Evolutionary conservation across 1,139 yeast species (phyloP), one percentile per base, ranked within the genome.

Genomic region (Spathaspora sp.): DNA sequence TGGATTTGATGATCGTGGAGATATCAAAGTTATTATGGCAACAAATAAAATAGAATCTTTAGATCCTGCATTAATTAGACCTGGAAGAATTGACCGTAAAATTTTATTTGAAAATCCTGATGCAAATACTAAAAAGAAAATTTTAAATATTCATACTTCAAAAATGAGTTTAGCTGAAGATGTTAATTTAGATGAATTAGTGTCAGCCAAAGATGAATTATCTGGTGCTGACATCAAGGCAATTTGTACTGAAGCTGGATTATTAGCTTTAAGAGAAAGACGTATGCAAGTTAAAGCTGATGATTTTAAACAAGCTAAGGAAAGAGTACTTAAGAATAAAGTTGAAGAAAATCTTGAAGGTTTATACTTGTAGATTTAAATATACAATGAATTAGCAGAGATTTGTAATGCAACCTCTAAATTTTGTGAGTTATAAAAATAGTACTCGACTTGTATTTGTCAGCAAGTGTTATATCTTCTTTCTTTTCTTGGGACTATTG

Each of bases 151-250:
- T 57, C 99, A 95, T 68, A 91, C 99, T 6, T 84, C 90, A 46
- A 93, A 90, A 70, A 95, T 95, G 99, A 89, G 84, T 58, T 76
- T 95, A 56, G 82, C 91, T 17, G 82, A 78, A 13, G 99, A 91
- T 60, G 97, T 93, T 39, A 87, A 89, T 56, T 77, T 91, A 52
- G 99, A 93, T 54, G 95, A 86, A 58, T 78, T 95, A 57, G 96
- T 93, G 31, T 85, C 89, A 27, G 80, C 95, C 13, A 95, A 93
- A 72, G 99, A 93, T 64, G 99, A 93, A 55, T 75, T 93, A 53
- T 88, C 97, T 15, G 99, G 99, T 48, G 99, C 99, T 9, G 99
- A 95, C 67, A 93, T 93, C 60, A 93, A 93, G 73, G 99, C 99
- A 26, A 88, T 95, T 71, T 91, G 98, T 68, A 91, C 99, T 1